Percentiles rank a stretch among this genome's conserved stretches.
These are phyloP conservation scores for Ustilago cynodontis DNA, from an alignment of 1,284 basidiomycete genomes.

Conservation along the genomic window DNA sequence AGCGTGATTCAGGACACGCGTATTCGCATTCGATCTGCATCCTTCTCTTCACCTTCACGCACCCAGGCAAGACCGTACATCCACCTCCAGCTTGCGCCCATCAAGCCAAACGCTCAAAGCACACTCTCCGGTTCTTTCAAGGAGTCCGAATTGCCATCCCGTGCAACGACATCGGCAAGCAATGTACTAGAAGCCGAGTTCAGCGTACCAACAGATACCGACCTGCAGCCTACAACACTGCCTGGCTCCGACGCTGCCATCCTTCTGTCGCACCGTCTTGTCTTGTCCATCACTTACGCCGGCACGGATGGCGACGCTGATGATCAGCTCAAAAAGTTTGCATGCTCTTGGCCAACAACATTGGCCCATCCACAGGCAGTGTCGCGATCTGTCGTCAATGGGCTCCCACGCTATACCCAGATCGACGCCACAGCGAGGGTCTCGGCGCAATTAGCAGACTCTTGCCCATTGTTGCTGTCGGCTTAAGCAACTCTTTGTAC, in stretches of 20 bases:
- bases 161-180: neutral
- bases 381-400: neutral
- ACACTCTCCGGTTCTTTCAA: neutral
- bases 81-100: neutral
- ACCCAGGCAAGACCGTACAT: neutral
- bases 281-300: conserved; percentile 1
- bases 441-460: neutral
- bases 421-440: neutral
- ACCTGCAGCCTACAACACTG: conserved; percentile 9
- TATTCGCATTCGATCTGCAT: neutral
- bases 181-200: neutral
- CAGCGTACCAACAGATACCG: neutral
- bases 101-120: neutral
- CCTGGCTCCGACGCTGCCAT: neutral
- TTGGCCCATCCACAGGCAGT: conserved; percentile 11
- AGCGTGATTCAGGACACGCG: conserved; percentile 10
- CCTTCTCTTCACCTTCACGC: neutral
- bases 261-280: conserved; percentile 20
- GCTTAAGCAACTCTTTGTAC: neutral
- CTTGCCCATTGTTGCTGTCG: neutral
- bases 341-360: conserved; percentile 8
- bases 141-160: neutral
- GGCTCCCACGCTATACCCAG: conserved; percentile 5
- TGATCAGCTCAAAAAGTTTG: neutral
- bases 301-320: neutral